Percentiles rank a stretch among this genome's conserved stretches.
Conservation (phyloP, 2,329 filamentous ascomycete species). For the Zymoseptoria tritici region DNA sequence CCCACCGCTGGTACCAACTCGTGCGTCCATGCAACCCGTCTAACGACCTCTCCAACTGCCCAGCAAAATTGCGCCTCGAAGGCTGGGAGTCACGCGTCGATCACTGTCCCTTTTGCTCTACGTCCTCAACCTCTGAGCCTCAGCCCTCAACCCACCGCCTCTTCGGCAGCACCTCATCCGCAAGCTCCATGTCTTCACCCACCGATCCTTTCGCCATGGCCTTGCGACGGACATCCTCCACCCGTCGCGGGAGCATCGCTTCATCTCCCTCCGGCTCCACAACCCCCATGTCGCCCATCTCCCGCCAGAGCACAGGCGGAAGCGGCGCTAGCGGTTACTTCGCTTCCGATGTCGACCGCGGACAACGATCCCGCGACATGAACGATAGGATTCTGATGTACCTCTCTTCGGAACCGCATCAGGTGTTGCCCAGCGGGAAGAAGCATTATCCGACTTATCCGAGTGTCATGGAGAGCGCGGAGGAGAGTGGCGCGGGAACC, state of each 20-base stretch:
- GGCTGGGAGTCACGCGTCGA: constrained; percentile 45
- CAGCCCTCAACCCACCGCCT: constrained; percentile 40
- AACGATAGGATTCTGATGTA: constrained; percentile 30
- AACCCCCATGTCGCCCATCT: background rate
- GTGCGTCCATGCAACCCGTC: constrained; percentile 36
- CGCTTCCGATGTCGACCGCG: constrained; percentile 20
- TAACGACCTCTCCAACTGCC: constrained; percentile 42
- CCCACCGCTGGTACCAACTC: constrained; percentile 45
- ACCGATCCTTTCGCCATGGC: constrained; percentile 12
- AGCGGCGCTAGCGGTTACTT: constrained; percentile 10
- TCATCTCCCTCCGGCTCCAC: background rate
- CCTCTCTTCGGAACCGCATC: constrained; percentile 25
- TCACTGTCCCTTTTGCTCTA: constrained; percentile 41
- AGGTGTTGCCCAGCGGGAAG: constrained; percentile 26
- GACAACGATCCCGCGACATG: constrained; percentile 26
- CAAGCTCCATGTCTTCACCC: constrained; percentile 25
- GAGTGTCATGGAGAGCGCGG: constrained; percentile 12
- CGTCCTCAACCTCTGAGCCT: constrained; percentile 25
- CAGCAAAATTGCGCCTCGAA: constrained; percentile 38
- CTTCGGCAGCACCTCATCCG: constrained; percentile 40
- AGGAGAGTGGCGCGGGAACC: constrained; percentile 2
- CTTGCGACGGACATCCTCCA: constrained; percentile 1
- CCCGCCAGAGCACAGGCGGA: constrained; percentile 6
- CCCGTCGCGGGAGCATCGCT: background rate
- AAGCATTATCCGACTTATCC: constrained; percentile 28